Base-by-base conservation (phyloP, 2,329 filamentous ascomycete species). In the Sporothrix curviconia region DNA sequence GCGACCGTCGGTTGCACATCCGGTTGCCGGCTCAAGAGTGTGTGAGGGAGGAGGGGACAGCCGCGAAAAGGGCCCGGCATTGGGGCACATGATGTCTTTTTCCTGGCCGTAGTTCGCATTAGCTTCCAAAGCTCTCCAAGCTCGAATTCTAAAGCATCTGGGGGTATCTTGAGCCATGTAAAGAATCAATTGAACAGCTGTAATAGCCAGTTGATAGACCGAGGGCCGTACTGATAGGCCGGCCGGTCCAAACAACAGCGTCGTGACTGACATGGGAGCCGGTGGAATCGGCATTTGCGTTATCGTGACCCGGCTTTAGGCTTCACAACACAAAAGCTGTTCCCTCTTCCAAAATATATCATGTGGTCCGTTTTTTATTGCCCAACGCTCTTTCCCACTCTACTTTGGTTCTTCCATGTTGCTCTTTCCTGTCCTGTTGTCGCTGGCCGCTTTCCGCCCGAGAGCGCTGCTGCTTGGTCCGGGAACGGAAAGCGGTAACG, bases 401-500 rank as follows among this genome's bases (percentile, higher is more conserved):
- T 12, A 12, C 24, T 43, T 43, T 14, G 11, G 11, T 43, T 14
- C 7, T 8, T 14, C 5, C 28, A 30, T 9, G 19, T 50, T 15
- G 12, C 47, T 25, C 32, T 50, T 52, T 40, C 34, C 22, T 17
- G 7, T 52, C 19, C 37, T 19, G 24, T 40, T 34, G 32, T 7
- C 32, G 32, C 14, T 9, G 36, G 17, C 34, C 47, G 30, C 22
- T 40, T 52, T 40, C 49, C 49, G 49, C 36, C 37, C 15, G 15
- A n/a, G 11, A 28, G 24, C 15, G 7, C 11, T 32, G 19, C 19
- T 24, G 12, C n/a, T 8, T 28, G 22, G 17, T 42, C 50, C 50
- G 50, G 50, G 25, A 53, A 53, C 50, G 50, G 50, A 30, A 53
- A 42, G 50, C 50, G 50, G 50, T 53, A 42, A 30, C 37, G 37